Evolutionary conservation across 352 stramenopile species (phyloP).

Genomic region (Phytophthora pseudosyringae): DNA sequence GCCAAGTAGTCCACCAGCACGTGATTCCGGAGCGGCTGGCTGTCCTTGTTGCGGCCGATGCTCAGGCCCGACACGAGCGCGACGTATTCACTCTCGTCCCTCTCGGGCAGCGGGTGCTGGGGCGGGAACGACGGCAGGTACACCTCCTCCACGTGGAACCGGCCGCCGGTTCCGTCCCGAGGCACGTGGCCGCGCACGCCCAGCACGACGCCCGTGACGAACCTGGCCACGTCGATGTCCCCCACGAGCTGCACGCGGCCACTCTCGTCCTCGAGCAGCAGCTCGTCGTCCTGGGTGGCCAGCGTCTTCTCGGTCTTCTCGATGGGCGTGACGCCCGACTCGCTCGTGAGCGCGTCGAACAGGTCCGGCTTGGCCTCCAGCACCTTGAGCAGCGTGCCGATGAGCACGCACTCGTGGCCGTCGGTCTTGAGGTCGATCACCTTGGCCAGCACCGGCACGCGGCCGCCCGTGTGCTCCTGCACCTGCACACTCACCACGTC

Average conservation of each 20-base stretch:
- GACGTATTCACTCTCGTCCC: constrained; percentile 66
- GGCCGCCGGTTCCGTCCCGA: constrained; percentile 35
- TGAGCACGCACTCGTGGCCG: constrained; percentile 70
- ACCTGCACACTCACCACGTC: constrained; percentile 58
- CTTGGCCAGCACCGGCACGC: constrained; percentile 59
- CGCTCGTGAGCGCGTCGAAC: constrained; percentile 77
- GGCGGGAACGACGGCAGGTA: constrained; percentile 62
- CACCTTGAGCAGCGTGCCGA: constrained; percentile 88
- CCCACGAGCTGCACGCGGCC: constrained; percentile 81
- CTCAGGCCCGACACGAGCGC: constrained; percentile 67
- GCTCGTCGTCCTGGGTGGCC: constrained; percentile 71
- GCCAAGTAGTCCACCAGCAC: constrained; percentile 83
- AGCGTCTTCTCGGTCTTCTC: constrained; percentile 44
- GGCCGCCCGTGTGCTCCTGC: constrained; percentile 27
- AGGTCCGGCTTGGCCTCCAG: constrained; percentile 79
- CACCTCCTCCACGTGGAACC: constrained; percentile 69
- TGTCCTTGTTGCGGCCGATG: constrained; percentile 47
- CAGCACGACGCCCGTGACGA: constrained; percentile 82
- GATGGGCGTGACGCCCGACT: constrained; percentile 58
- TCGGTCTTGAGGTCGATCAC: constrained; percentile 81
- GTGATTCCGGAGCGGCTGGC: constrained; percentile 56
- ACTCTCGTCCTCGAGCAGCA: constrained; percentile 91
- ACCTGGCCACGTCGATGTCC: constrained; percentile 48
- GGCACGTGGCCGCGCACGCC: constrained; percentile 68
- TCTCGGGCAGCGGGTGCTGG: constrained; percentile 51